phyloP scores from a whole-genome alignment of 176 grass and related monocot species.

The Oryza glaberrima region DNA sequence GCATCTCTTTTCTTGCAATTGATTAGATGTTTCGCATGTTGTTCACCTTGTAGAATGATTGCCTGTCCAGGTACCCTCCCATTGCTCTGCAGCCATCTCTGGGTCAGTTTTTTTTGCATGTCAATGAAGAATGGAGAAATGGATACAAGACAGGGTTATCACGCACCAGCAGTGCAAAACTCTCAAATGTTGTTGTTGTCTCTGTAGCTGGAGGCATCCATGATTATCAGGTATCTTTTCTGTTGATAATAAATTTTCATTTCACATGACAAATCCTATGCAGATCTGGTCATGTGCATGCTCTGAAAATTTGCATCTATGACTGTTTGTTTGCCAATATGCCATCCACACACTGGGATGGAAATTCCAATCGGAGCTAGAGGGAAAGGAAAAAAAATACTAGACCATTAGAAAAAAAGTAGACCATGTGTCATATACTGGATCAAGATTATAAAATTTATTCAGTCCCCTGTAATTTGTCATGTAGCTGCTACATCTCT shows the following conservation, averaged over 20 bases:
- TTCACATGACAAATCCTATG: conserved; percentile 24
- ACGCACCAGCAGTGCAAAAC: conserved; percentile 45
- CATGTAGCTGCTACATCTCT: not conserved
- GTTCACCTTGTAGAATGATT: conserved; percentile 33
- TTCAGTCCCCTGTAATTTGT: not conserved
- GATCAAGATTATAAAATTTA: conserved; percentile 16
- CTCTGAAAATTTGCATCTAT: conserved; percentile 19
- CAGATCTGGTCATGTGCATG: conserved; percentile 32
- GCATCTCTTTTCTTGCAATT: not conserved
- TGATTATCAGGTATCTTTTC: conserved; percentile 91
- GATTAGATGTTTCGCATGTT: not conserved
- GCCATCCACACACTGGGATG: not conserved
- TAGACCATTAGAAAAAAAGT: not conserved
- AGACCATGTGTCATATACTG: not conserved
- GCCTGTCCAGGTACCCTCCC: conserved; percentile 77
- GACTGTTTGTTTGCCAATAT: conserved; percentile 11
- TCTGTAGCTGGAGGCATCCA: conserved; percentile 87
- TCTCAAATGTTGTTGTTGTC: conserved; percentile 84
- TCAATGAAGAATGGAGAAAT: conserved; percentile 95
- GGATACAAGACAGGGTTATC: conserved; percentile 61
- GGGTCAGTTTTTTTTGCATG: conserved; percentile 87
- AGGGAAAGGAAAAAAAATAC: not conserved
- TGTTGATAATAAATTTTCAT: conserved; percentile 16
- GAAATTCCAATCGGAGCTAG: conserved; percentile 9
- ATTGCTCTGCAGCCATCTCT: conserved; percentile 90